A percentile compares a stretch with the other conserved stretches of the same genome.
These are phyloP conservation scores for Clarireedia monteithiana DNA, from an alignment of 2,329 filamentous ascomycete genomes.

Conservation along the genomic window DNA sequence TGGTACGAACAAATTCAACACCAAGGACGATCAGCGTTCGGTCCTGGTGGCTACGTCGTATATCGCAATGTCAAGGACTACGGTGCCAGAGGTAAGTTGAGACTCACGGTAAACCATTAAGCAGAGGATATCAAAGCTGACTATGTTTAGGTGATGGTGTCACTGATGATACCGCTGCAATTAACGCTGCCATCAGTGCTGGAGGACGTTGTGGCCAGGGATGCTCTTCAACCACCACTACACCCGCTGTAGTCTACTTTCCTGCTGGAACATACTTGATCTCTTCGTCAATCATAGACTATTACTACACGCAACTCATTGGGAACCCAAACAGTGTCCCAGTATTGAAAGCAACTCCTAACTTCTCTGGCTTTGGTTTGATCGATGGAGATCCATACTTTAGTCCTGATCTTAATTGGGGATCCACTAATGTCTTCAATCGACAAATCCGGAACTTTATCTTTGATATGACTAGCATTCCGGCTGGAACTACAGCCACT, in stretches of 20 bases:
- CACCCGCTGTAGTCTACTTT: slow-evolving; percentile 32
- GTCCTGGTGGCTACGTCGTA: slow-evolving; percentile 15
- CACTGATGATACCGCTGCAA: slow-evolving; percentile 54
- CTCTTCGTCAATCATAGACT: slow-evolving; percentile 17
- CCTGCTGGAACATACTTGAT: slow-evolving; percentile 23
- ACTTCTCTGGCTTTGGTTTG: slow-evolving; percentile 76
- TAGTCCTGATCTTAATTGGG: slow-evolving; percentile 63
- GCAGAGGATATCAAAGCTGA: slow-evolving; percentile 51
- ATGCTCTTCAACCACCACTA: slow-evolving; percentile 37
- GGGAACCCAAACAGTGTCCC: slow-evolving; percentile 41
- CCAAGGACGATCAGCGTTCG: slow-evolving; percentile 17
- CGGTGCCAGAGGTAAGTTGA: slow-evolving; percentile 13
- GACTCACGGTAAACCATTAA: background rate
- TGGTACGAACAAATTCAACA: slow-evolving; percentile 21
- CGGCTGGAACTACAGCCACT: slow-evolving; percentile 25
- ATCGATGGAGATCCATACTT: slow-evolving; percentile 81
- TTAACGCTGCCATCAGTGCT: slow-evolving; percentile 70
- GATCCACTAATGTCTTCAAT: slow-evolving; percentile 64
- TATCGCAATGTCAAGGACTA: slow-evolving; percentile 19
- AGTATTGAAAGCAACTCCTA: slow-evolving; percentile 61
- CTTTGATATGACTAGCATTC: slow-evolving; percentile 43
- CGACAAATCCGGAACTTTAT: slow-evolving; percentile 57
- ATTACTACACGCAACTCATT: slow-evolving; percentile 22
- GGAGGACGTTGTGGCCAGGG: slow-evolving; percentile 28
- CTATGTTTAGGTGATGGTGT: slow-evolving; percentile 51